Evolutionary conservation across 805 yeast genomes (phyloP), one percentile per base, ranked within the genome.

Genomic region (Nakazawaea wyomingensis): DNA sequence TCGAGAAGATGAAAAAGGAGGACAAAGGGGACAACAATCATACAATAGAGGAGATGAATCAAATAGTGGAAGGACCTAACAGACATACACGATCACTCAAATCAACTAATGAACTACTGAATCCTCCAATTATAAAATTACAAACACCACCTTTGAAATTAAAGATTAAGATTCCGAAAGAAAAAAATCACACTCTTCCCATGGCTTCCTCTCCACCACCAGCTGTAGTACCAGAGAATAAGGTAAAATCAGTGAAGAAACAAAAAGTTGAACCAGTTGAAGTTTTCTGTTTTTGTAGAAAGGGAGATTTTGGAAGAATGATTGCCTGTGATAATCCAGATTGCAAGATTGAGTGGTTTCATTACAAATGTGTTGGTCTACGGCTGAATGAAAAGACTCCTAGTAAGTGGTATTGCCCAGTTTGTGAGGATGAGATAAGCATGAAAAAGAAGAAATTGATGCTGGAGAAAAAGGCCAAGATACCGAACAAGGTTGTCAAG

Each of bases 251-350:
- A 43, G n/a, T n/a, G n/a, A n/a, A n/a, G n/a, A 27, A 13, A 24
- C 4, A 47, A 6, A 54, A 46, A 13, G 53, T 48, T 9, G 47
- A 43, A 10, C 48, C 46, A n/a, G 54, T 44, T 1, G 49, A 51
- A 30, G 34, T 39, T 21, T 76, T 74, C 54, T 76, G 82, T 55
- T 65, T 68, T 53, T 76, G 82, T 51, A 65, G 66, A 34, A 69
- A 74, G n/a, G 72, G 71, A 1, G 70, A 78, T 1, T 71, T 66
- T 53, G 99, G 99, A 19, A 87, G 82, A 54, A 91, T 91, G 99
- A 87, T 91, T 51, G 97, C 93, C 0, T 91, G 99, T 54, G 82
- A 76, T 50, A 76, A 76, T 48, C 78, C 76, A 28, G 75, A 72
- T 53, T 77, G 82, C 62, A 69, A 74, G 49, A 75, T 64, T 50